phyloP scores from a whole-genome alignment of 257 asterid genomes.

The Solanum pimpinellifolium region DNA sequence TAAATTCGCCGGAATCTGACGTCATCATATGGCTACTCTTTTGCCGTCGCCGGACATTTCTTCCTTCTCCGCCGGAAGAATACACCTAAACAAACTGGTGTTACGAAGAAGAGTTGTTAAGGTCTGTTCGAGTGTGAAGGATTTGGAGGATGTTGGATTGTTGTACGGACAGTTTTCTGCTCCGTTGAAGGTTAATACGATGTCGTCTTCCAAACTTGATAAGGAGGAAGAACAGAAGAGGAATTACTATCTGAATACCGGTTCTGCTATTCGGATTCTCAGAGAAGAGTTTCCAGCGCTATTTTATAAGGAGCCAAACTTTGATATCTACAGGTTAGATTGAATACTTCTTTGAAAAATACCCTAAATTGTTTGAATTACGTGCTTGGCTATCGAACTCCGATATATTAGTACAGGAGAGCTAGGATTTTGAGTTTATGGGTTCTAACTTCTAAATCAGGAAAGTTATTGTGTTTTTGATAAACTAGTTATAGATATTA shows the following conservation, averaged over 20 bases:
- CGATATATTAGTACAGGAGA: neutral
- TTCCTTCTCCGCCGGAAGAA: neutral
- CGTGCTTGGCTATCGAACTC: neutral
- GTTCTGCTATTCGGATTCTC: constrained; percentile 78
- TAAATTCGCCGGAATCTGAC: constrained; percentile 13
- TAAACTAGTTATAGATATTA: neutral
- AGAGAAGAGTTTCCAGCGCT: constrained; percentile 74
- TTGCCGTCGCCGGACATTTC: constrained; percentile 27
- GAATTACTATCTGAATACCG: constrained; percentile 74
- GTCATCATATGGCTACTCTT: constrained; percentile 17
- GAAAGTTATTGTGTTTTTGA: neutral
- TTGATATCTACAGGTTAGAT: constrained; percentile 67
- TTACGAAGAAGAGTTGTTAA: constrained; percentile 25
- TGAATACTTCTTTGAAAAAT: neutral
- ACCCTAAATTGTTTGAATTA: neutral
- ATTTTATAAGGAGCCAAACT: constrained; percentile 76
- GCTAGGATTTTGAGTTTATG: neutral
- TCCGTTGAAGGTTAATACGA: constrained; percentile 28
- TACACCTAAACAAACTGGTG: neutral
- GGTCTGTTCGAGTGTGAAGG: constrained; percentile 35
- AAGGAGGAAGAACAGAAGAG: constrained; percentile 62
- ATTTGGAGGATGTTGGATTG: constrained; percentile 49
- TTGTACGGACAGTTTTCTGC: constrained; percentile 28
- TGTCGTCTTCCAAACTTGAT: constrained; percentile 20
- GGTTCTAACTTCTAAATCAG: neutral